phyloP scores from a whole-genome alignment of 257 asterid genomes.

The Nicotiana attenuata region DNA sequence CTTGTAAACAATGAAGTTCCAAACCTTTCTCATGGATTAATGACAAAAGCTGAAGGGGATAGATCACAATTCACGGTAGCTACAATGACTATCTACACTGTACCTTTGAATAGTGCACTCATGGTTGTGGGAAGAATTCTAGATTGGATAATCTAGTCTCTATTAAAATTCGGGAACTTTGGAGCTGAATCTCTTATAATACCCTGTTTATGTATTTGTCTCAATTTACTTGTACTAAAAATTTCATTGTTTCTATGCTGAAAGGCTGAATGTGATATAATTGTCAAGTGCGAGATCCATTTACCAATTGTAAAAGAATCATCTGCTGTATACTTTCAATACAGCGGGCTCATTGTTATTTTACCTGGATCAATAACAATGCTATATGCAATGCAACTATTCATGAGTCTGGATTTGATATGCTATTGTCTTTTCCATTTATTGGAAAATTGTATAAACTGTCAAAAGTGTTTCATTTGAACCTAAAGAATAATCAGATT shows the following conservation, averaged over 20 bases:
- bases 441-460: background rate
- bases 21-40: slow-evolving; percentile 67
- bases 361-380: background rate
- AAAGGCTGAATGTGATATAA: background rate
- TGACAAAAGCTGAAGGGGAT: slow-evolving; percentile 42
- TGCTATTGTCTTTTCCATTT: background rate
- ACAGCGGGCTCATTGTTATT: background rate
- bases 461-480: background rate
- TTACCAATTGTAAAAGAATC: background rate
- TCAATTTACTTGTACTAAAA: background rate
- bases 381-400: background rate
- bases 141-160: slow-evolving; percentile 28
- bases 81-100: slow-evolving; percentile 75
- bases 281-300: background rate
- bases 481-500: no score
- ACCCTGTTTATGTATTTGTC: background rate
- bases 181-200: slow-evolving; percentile 35
- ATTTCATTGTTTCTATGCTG: background rate
- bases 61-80: slow-evolving; percentile 66
- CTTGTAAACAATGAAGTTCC: slow-evolving; percentile 77
- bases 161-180: slow-evolving; percentile 45
- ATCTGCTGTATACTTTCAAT: background rate
- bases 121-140: slow-evolving; percentile 36
- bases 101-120: slow-evolving; percentile 81
- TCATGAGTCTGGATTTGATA: background rate